These are phyloP conservation scores for Scheffersomyces amazonensis DNA, from an alignment of 805 yeast genomes.

Conservation along the genomic window DNA sequence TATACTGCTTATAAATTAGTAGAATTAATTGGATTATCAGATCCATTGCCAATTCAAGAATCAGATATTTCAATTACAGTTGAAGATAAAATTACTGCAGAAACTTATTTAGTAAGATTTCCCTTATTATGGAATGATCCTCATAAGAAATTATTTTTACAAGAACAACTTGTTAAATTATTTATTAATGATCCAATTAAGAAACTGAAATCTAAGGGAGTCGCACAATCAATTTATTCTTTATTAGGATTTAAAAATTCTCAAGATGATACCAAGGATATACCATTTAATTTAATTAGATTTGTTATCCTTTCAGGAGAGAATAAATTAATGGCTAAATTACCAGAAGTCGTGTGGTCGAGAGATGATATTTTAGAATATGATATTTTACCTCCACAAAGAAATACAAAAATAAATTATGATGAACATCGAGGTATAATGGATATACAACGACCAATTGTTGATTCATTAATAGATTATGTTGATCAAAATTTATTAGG, in stretches of 20 bases:
- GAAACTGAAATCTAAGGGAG: neutral
- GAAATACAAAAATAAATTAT: slow-evolving; percentile 30
- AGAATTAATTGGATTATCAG: slow-evolving; percentile 41
- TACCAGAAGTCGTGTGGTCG: slow-evolving; percentile 63
- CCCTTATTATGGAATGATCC: slow-evolving; percentile 52
- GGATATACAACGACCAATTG: slow-evolving; percentile 2
- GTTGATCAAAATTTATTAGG: slow-evolving; percentile 48
- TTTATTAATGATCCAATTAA: slow-evolving; percentile 9
- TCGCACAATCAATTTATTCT: slow-evolving; percentile 1
- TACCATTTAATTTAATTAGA: slow-evolving; percentile 63
- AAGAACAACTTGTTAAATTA: slow-evolving; percentile 32
- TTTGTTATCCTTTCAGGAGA: slow-evolving; percentile 72
- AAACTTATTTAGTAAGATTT: slow-evolving; percentile 60
- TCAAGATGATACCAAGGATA: slow-evolving; percentile 14
- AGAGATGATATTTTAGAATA: slow-evolving; percentile 62
- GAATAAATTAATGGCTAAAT: slow-evolving; percentile 63
- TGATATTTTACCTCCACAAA: slow-evolving; percentile 66
- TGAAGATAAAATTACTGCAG: slow-evolving; percentile 43
- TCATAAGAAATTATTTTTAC: slow-evolving; percentile 45
- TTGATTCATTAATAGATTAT: slow-evolving; percentile 37
- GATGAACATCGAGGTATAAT: slow-evolving; percentile 30
- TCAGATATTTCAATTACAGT: slow-evolving; percentile 18
- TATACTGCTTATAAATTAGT: slow-evolving; percentile 51
- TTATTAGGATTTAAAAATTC: slow-evolving; percentile 5
- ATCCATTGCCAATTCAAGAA: slow-evolving; percentile 16